Base-by-base conservation (phyloP, 352 stramenopile genomes). In the Phytophthora pseudosyringae region DNA sequence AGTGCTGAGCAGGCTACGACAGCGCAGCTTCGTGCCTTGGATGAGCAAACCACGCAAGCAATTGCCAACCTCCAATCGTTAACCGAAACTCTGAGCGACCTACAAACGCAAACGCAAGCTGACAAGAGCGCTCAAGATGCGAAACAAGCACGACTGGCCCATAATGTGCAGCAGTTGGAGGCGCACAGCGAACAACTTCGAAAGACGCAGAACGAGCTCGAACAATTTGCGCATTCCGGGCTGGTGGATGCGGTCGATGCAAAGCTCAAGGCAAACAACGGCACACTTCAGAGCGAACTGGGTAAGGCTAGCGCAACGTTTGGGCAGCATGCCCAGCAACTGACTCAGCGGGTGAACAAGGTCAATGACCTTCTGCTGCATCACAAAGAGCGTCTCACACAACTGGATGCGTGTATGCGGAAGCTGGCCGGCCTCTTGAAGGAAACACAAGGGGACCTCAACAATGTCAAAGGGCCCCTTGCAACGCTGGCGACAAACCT, bases 401-500 rank as follows among this genome's bases (percentile, higher is more conserved):
- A 78, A 43, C 41, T 89, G n/a, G 77, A 89, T 35, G 12, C 48
- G 0, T 57, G 67, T 12, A 39, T 88, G 29, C 59, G 56, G 12
- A 73, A 68, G 28, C 36, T 82, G 13, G 67, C 69, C 3, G 32
- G 61, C 15, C 51, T 71, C 4, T 39, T 83, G 5, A 53, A 54
- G 8, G 50, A 69, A 39, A 67, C 83, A 4, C 59, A 76, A 41
- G 55, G 63, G 12, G 80, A 90, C 7, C 54, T 89, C 11, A 66
- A 71, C 4, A 59, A 54, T 1, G 74, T 91, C 5, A 89, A 81
- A 70, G 82, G 70, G 1, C 85, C 80, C 15, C 69, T 91, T 31
- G 52, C 76, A 41, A 91, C 80, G 4, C 56, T 81, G 41, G 74
- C 79, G 10, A 75, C 67, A 16, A 91, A 93, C 48, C 39, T 93